Conservation (phyloP, 331 rosid genomes). For the Acacia concinna region DNA sequence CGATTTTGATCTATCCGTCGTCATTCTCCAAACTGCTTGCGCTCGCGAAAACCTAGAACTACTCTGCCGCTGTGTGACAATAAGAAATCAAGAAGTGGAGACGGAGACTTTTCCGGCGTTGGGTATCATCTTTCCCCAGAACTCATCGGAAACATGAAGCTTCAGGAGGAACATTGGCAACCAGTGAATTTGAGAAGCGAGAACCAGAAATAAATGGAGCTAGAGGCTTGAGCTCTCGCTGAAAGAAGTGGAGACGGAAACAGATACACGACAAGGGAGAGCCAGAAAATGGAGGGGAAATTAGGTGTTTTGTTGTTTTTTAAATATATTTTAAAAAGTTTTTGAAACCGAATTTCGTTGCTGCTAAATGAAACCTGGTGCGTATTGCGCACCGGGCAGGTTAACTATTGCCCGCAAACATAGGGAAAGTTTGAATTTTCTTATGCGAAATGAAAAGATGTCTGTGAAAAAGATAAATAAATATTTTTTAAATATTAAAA, state of each 20-base stretch:
- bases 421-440: neutral
- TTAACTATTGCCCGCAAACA: neutral
- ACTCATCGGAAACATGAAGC: neutral
- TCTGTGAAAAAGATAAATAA: no score
- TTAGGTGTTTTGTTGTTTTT: conserved; percentile 25
- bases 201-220: conserved; percentile 46
- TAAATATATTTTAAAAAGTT: neutral
- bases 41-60: conserved; percentile 56
- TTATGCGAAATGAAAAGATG: no score
- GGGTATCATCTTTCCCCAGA: neutral
- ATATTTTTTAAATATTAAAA: no score
- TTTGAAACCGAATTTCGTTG: conserved; percentile 28
- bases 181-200: conserved; percentile 33
- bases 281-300: conserved; percentile 54
- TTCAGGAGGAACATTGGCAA: conserved; percentile 12
- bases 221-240: conserved; percentile 47
- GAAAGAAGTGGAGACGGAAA: conserved; percentile 29
- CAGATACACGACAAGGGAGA: conserved; percentile 22
- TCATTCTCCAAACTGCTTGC: conserved; percentile 50
- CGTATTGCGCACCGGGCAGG: neutral
- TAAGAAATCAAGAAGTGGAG: conserved; percentile 27
- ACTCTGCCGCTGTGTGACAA: neutral
- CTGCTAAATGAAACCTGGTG: neutral
- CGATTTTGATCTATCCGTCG: conserved; percentile 69
- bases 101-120: neutral